A percentile compares a stretch with the other conserved stretches of the same genome.
Conservation (phyloP, 495 filamentous ascomycete species). For the Penicillium macrosclerotiorum region DNA sequence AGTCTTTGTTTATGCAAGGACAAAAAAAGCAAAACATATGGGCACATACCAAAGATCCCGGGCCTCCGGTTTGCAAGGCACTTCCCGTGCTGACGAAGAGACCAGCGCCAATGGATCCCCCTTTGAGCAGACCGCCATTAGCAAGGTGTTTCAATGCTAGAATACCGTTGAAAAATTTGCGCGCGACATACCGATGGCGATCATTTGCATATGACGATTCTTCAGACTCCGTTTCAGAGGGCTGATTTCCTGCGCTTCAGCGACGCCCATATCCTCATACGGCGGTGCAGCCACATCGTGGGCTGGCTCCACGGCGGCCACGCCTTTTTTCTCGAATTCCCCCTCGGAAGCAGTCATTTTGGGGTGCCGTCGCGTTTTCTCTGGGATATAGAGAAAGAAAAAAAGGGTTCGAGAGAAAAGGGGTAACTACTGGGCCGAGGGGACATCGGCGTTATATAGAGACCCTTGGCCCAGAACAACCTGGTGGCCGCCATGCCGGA, state of each 20-base stretch:
- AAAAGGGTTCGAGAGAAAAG: neutral
- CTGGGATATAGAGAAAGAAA: neutral
- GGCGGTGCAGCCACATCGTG: neutral
- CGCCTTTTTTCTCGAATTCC: constrained; percentile 19
- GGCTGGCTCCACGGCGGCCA: constrained; percentile 4
- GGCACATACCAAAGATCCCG: constrained; percentile 34
- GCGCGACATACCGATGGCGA: constrained; percentile 58
- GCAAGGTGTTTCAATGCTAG: neutral
- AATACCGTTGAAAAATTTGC: neutral
- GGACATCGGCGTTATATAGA: constrained; percentile 10
- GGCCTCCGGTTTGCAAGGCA: constrained; percentile 42
- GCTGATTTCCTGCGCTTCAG: constrained; percentile 35
- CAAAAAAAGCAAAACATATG: no score
- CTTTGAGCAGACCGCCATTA: constrained; percentile 15
- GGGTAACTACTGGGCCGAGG: neutral
- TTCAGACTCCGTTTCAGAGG: constrained; percentile 47
- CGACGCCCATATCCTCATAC: constrained; percentile 7
- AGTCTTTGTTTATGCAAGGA: no score
- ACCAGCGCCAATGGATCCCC: constrained; percentile 54
- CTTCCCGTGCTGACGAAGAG: constrained; percentile 51
- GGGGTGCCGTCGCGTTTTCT: no score
- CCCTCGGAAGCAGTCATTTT: constrained; percentile 19
- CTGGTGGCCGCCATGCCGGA: neutral
- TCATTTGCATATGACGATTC: constrained; percentile 70
- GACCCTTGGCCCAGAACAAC: neutral